phyloP scores from a whole-genome alignment of 2,329 filamentous ascomycete species.

The Coleophoma eucalyptorum region DNA sequence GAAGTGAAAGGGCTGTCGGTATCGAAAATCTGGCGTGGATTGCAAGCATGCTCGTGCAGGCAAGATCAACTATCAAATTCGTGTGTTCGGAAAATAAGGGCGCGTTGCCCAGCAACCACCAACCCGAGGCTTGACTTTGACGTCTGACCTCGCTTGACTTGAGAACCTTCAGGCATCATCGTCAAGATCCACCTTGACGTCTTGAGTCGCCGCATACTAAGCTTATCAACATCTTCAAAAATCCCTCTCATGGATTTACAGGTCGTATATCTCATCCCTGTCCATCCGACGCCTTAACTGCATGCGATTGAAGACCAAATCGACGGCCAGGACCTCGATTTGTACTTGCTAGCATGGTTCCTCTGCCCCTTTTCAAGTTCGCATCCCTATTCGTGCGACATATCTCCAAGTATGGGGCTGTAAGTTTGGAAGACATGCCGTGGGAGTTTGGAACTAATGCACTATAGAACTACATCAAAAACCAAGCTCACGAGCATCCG shows the following conservation, averaged over 20 bases:
- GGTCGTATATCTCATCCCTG: background rate
- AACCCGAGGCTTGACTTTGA: background rate
- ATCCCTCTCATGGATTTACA: background rate
- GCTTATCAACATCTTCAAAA: background rate
- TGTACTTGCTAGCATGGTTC: constrained; percentile 47
- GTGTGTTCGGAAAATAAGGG: too few relatives aligned
- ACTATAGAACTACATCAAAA: constrained; percentile 59
- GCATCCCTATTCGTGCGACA: constrained; percentile 61
- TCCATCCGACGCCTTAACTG: background rate
- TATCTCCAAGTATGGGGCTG: constrained; percentile 66
- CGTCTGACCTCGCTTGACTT: too few relatives aligned
- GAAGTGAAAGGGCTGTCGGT: background rate
- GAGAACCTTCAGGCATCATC: too few relatives aligned
- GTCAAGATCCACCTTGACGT: too few relatives aligned
- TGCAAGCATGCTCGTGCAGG: background rate
- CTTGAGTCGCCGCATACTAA: too few relatives aligned
- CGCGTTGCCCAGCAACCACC: background rate
- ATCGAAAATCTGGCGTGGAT: background rate
- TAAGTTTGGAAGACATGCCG: constrained; percentile 34
- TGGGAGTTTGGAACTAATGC: constrained; percentile 7
- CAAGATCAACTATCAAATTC: too few relatives aligned
- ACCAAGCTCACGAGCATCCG: constrained; percentile 61
- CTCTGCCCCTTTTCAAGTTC: constrained; percentile 65
- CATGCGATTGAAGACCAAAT: background rate
- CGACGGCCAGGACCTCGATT: background rate